Evolutionary conservation across 306 rosid species (phyloP).

Genomic region (Boehmeria nivea): DNA sequence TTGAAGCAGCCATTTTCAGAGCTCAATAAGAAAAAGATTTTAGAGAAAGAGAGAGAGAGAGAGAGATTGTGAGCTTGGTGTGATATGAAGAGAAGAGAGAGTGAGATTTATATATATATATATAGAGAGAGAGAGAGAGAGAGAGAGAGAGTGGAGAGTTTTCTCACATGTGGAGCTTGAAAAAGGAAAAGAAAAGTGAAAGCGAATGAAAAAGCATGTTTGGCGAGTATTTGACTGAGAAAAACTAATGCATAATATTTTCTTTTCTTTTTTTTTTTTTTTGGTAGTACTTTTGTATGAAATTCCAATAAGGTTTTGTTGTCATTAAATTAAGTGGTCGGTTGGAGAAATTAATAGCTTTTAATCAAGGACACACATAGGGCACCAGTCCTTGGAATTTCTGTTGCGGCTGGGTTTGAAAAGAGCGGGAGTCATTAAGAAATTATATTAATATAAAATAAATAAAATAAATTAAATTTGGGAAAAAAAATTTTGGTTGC

Average conservation of each 20-base stretch:
- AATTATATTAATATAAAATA: background rate
- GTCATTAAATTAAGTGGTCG: constrained; percentile 21
- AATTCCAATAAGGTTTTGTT: background rate
- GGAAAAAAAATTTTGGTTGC: background rate
- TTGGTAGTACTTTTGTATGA: too few relatives aligned
- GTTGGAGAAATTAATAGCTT: background rate
- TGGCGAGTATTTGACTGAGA: constrained; percentile 40
- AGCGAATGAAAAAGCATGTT: constrained; percentile 30
- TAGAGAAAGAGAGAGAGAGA: constrained; percentile 10
- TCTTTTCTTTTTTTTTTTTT: background rate
- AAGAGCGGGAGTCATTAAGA: background rate
- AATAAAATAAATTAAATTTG: too few relatives aligned
- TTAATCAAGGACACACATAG: background rate
- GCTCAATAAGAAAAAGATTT: background rate
- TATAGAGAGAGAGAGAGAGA: constrained; percentile 1
- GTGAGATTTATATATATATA: background rate
- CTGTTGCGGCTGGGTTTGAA: background rate
- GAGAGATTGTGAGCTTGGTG: background rate
- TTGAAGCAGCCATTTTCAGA: constrained; percentile 34
- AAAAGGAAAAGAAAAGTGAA: constrained; percentile 1
- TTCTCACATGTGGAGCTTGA: background rate
- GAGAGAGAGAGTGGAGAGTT: background rate
- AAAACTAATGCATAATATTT: background rate
- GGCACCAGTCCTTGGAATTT: background rate
- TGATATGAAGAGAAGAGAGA: background rate